phyloP scores from a whole-genome alignment of 805 yeast genomes.

The Lipomyces japonicus region DNA sequence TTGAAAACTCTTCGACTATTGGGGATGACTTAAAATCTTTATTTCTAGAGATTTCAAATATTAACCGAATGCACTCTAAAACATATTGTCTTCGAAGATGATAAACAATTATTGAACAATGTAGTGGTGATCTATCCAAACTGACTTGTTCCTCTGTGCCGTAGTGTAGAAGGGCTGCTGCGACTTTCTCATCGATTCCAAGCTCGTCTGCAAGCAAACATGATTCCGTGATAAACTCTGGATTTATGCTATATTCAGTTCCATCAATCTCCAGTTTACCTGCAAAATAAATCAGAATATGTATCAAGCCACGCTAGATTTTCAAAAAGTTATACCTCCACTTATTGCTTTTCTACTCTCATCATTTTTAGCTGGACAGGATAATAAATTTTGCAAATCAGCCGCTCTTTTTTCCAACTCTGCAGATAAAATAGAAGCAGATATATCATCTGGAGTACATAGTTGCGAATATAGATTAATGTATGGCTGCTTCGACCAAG shows the following conservation, averaged over 20 bases:
- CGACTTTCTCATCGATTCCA: conserved; percentile 68
- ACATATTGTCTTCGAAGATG: conserved; percentile 68
- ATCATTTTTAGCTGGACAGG: conserved; percentile 40
- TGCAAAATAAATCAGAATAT: conserved; percentile 2
- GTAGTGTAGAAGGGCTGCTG: conserved; percentile 63
- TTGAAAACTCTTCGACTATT: conserved; percentile 2
- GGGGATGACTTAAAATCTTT: conserved; percentile 13
- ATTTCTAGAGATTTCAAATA: conserved; percentile 25
- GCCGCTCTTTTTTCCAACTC: conserved; percentile 13
- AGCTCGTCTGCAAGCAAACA: conserved; percentile 59
- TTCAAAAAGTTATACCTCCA: conserved; percentile 30
- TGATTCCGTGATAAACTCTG: conserved; percentile 59
- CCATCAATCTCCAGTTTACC: conserved; percentile 50
- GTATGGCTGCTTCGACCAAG: conserved; percentile 27
- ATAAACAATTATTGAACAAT: conserved; percentile 59
- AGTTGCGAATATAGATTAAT: conserved; percentile 9
- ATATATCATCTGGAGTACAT: conserved; percentile 2
- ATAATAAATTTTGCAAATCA: conserved; percentile 39
- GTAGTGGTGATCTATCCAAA: conserved; percentile 38
- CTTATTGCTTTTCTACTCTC: conserved; percentile 36
- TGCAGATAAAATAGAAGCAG: conserved; percentile 7
- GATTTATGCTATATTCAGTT: conserved; percentile 58
- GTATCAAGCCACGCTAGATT: no score
- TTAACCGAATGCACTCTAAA: conserved; percentile 45
- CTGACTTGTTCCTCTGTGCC: conserved; percentile 43